Evolutionary conservation across 129 eudicot species (phyloP).

Genomic region (Centella asiatica): DNA sequence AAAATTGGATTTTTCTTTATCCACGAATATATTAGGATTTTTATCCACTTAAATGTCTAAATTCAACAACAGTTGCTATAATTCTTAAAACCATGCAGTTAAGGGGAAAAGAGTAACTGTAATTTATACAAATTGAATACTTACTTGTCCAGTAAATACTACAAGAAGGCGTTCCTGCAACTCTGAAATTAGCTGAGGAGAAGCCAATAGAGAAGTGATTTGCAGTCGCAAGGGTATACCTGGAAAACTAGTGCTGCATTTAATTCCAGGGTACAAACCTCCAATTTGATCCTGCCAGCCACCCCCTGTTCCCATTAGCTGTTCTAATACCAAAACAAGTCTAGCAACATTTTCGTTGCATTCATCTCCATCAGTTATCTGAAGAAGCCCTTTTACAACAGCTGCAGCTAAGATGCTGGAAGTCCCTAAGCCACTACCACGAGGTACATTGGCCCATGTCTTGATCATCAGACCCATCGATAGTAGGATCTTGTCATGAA

Average conservation of each 20-base stretch:
- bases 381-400: conserved; percentile 90
- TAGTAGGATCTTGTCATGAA: conserved; percentile 32
- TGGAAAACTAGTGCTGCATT: conserved; percentile 74
- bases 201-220: conserved; percentile 69
- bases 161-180: conserved; percentile 80
- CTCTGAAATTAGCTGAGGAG: conserved; percentile 53
- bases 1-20: too few relatives aligned
- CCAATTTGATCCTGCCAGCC: conserved; percentile 98
- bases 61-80: too few relatives aligned
- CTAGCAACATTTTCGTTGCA: conserved; percentile 84
- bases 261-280: conserved; percentile 90
- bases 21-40: too few relatives aligned
- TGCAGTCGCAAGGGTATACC: conserved; percentile 95
- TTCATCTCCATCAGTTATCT: conserved; percentile 65
- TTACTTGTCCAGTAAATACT: conserved; percentile 95
- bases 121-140: background rate
- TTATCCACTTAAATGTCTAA: too few relatives aligned
- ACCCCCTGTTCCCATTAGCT: conserved; percentile 98
- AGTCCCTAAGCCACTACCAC: conserved; percentile 98
- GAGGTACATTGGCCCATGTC: conserved; percentile 97
- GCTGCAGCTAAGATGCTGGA: conserved; percentile 98
- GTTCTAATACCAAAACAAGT: conserved; percentile 89
- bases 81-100: too few relatives aligned
- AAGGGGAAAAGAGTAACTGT: background rate
- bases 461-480: conserved; percentile 49